Evolutionary conservation across 331 rosid species (phyloP).

Genomic region (Pyracantha coccinea): DNA sequence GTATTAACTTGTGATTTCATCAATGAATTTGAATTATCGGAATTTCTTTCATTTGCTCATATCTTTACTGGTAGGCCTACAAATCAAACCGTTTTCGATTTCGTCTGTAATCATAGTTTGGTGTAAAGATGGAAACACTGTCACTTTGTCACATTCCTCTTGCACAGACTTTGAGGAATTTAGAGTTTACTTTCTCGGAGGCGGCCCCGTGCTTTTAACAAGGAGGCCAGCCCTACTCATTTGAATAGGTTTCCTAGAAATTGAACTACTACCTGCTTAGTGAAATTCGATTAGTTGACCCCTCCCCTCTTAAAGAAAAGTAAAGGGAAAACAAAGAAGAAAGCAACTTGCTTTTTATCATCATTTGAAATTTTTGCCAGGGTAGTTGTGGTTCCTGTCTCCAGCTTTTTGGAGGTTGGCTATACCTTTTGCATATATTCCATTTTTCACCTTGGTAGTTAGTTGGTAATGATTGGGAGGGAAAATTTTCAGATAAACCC

Average conservation of each 20-base stretch:
- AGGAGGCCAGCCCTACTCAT: neutral
- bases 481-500: neutral
- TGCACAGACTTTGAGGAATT: slow-evolving; percentile 16
- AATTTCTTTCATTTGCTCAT: neutral
- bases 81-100: neutral
- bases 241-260: slow-evolving; percentile 4
- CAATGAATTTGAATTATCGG: neutral
- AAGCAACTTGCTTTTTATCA: slow-evolving; percentile 18
- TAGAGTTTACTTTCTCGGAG: slow-evolving; percentile 13
- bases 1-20: neutral
- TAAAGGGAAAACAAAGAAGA: neutral
- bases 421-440: slow-evolving; percentile 6
- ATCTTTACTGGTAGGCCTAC: neutral
- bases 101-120: neutral
- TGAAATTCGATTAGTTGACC: neutral
- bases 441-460: slow-evolving; percentile 1
- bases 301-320: neutral
- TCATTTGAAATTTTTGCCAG: slow-evolving; percentile 6
- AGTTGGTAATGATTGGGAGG: neutral
- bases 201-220: slow-evolving; percentile 1
- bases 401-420: slow-evolving; percentile 14
- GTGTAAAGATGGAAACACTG: neutral
- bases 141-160: neutral
- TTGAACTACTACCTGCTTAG: neutral
- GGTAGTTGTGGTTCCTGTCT: slow-evolving; percentile 10